phyloP scores from a whole-genome alignment of 352 stramenopile species.

The Phytophthora macrochlamydospora region DNA sequence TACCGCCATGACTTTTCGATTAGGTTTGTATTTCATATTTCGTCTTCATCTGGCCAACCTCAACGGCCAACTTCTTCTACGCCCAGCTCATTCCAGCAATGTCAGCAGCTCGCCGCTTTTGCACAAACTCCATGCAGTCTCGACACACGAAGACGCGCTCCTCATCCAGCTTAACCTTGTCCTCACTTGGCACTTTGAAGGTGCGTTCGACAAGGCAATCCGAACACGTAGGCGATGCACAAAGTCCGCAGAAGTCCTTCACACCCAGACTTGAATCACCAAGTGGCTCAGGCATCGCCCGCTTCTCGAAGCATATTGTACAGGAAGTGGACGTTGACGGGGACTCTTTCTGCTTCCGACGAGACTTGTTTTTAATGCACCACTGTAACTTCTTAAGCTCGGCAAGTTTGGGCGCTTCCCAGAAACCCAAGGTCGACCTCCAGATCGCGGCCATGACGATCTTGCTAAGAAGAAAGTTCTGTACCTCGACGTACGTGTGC shows the following conservation, averaged over 20 bases:
- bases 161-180: constrained; percentile 13
- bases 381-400: constrained; percentile 35
- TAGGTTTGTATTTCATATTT: no score
- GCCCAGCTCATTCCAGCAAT: constrained; percentile 13
- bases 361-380: constrained; percentile 15
- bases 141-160: constrained; percentile 17
- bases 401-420: constrained; percentile 12
- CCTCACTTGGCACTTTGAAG: constrained; percentile 13
- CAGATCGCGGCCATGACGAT: constrained; percentile 10
- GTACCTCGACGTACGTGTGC: constrained; percentile 22
- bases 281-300: not conserved
- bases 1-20: no score
- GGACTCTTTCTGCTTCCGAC: constrained; percentile 22
- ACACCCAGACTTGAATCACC: not conserved
- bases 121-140: constrained; percentile 20
- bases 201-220: constrained; percentile 14
- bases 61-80: no score
- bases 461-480: constrained; percentile 20
- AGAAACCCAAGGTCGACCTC: constrained; percentile 14
- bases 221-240: constrained; percentile 20
- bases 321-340: constrained; percentile 11
- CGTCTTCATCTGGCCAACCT: no score
- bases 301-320: constrained; percentile 12
- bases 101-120: constrained; percentile 29
- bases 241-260: constrained; percentile 18